A percentile compares a stretch with the other conserved stretches of the same genome.
Conservation (phyloP, 2,329 filamentous ascomycete species). For the Alternaria tenuissima region DNA sequence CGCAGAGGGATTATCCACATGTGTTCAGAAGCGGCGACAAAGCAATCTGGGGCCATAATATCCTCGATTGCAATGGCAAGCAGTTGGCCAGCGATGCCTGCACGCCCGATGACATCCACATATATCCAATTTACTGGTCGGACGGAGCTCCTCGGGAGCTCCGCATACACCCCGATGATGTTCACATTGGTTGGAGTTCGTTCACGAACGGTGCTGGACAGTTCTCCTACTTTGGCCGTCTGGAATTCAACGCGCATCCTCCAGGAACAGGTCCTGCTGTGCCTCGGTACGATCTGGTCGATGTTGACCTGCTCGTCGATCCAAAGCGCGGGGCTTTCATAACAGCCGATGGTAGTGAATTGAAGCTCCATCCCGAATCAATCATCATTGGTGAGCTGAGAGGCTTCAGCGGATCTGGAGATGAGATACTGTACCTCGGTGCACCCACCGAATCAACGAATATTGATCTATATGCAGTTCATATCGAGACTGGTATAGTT, state of each 20-base stretch:
- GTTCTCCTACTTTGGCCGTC: slow-evolving; percentile 48
- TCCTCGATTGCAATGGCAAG: slow-evolving; percentile 49
- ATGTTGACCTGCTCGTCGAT: slow-evolving; percentile 19
- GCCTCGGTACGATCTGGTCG: slow-evolving; percentile 52
- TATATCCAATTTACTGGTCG: slow-evolving; percentile 56
- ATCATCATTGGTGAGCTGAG: slow-evolving; percentile 56
- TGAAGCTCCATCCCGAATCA: slow-evolving; percentile 42
- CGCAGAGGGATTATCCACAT: slow-evolving; percentile 54
- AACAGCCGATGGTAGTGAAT: background rate
- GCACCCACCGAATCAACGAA: slow-evolving; percentile 54
- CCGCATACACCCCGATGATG: slow-evolving; percentile 57
- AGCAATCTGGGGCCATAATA: slow-evolving; percentile 41
- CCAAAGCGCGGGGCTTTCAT: background rate
- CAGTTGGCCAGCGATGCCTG: slow-evolving; percentile 49
- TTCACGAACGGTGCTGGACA: slow-evolving; percentile 41
- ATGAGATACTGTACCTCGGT: slow-evolving; percentile 56
- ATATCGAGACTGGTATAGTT: slow-evolving; percentile 53
- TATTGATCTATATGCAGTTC: slow-evolving; percentile 56
- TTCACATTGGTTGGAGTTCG: slow-evolving; percentile 55
- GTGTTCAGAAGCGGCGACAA: slow-evolving; percentile 52
- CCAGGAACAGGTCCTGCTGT: background rate
- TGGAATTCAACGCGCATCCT: slow-evolving; percentile 53
- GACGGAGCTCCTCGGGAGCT: slow-evolving; percentile 53
- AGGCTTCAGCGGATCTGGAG: slow-evolving; percentile 55
- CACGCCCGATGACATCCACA: slow-evolving; percentile 47